Evolutionary conservation across 805 yeast species (phyloP), one percentile per base, ranked within the genome.

Genomic region (Candida suzukii): DNA sequence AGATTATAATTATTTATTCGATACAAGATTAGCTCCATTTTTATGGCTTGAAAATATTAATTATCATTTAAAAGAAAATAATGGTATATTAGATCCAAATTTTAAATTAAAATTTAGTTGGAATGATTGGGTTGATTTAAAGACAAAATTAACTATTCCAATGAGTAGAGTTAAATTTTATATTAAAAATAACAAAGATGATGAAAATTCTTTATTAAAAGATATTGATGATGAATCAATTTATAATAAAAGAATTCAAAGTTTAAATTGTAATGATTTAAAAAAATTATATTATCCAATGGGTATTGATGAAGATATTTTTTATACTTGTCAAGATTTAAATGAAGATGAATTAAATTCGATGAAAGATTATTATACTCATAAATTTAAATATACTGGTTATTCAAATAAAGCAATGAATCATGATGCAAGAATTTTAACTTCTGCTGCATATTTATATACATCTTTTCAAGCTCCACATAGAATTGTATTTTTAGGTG

Each of bases 21-120:
- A 66, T 42, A 66, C 63, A 2, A 44, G 70, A 25, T 42, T 63
- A 8, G 44, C 60, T 29, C 63, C 61, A 6, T 58, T 61, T 10
- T 42, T 64, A 6, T 52, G 59, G 56, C 38, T 57, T 17, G 33
- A 43, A 16, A 41, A 45, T 16, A 30, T 56, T 19, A 42, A 46
- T 21, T 19, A 38, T 32, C 51, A 49, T 35, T 35, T 57, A 14
- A 21, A 39, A 11, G 42, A 45, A 20, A 42, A 52, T 24, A 27
- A 47, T 17, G 54, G 54, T 9, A 32, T 40, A 4, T 34, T 56
- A 11, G 55, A 53, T 36, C 50, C 60, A 3, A 29, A 43, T 4
- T 50, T 56, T 36, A 40, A 50, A 24, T 27, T 63, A 4, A 65
- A 66, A 1, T 65, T 65, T 41, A 43, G 53, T 34, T 64, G 70